These are phyloP conservation scores for Alternaria longipes DNA, from an alignment of 2,329 filamentous ascomycete species.

Conservation along the genomic window DNA sequence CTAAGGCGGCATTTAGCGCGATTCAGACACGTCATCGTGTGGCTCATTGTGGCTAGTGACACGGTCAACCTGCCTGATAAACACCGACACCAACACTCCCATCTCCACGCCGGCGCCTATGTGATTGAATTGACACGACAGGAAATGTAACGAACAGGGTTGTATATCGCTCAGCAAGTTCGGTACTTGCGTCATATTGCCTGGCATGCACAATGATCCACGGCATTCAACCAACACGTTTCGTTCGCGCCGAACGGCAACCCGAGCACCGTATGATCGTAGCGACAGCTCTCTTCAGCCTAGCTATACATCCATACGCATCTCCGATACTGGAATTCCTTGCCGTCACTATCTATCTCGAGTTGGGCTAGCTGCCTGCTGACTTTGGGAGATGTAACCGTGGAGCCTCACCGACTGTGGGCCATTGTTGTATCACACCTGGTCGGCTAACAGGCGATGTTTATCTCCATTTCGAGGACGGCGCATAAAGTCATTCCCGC, in stretches of 20 bases:
- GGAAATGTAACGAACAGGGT: neutral
- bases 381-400: neutral
- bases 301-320: neutral
- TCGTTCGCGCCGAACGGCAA: too few species aligned
- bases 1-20: neutral
- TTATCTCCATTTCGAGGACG: neutral
- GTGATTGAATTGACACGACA: neutral
- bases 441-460: too few species aligned
- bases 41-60: conserved; percentile 4
- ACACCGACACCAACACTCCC: neutral
- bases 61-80: neutral
- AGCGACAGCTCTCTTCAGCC: neutral
- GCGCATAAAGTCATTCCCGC: neutral
- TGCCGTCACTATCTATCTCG: too few species aligned
- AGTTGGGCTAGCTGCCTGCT: neutral
- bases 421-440: too few species aligned
- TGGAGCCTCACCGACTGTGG: neutral
- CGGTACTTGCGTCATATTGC: too few species aligned
- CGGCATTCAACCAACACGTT: too few species aligned
- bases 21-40: conserved; percentile 1
- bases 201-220: too few species aligned
- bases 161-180: too few species aligned
- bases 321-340: neutral
- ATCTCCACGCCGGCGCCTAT: neutral
- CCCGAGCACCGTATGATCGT: neutral